Conservation (phyloP, 805 yeast species). For the Isabelozyma pseudorhagii region DNA sequence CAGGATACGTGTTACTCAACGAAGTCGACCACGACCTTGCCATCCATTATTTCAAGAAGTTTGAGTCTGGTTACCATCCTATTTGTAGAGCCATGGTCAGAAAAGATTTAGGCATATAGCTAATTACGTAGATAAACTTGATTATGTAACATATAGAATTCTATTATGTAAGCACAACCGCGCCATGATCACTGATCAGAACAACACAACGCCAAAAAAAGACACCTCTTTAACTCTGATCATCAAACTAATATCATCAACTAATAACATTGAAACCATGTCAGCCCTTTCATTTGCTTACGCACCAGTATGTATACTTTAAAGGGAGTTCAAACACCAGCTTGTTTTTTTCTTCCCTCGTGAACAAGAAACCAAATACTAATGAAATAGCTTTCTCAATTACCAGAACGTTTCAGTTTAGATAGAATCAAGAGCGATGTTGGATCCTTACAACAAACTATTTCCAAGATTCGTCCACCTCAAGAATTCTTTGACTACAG, state of each 20-base stretch:
- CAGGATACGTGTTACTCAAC: slow-evolving; percentile 69
- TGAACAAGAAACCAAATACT: slow-evolving; percentile 6
- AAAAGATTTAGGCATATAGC: slow-evolving; percentile 61
- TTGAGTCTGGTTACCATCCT: slow-evolving; percentile 70
- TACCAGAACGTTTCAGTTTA: slow-evolving; percentile 47
- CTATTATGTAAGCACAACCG: background rate
- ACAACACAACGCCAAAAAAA: background rate
- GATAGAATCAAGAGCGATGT: slow-evolving; percentile 45
- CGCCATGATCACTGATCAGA: background rate
- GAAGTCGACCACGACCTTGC: slow-evolving; percentile 67
- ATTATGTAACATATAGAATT: background rate
- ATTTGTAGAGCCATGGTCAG: slow-evolving; percentile 79
- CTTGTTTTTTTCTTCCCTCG: background rate
- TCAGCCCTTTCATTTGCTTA: slow-evolving; percentile 35
- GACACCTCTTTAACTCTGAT: slow-evolving; percentile 2
- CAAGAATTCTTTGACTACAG: slow-evolving; percentile 92
- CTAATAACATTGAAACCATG: slow-evolving; percentile 13
- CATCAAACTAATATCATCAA: slow-evolving; percentile 3
- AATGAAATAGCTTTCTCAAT: slow-evolving; percentile 31
- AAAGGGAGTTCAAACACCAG: background rate
- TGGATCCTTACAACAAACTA: slow-evolving; percentile 53
- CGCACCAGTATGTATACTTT: slow-evolving; percentile 32
- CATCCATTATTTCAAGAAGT: slow-evolving; percentile 56
- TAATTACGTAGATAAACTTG: background rate
- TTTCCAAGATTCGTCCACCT: slow-evolving; percentile 78